Evolutionary conservation across 768 basidiomycete species (phyloP), one percentile per base, ranked within the genome.

Genomic region (Mycena belliarum): DNA sequence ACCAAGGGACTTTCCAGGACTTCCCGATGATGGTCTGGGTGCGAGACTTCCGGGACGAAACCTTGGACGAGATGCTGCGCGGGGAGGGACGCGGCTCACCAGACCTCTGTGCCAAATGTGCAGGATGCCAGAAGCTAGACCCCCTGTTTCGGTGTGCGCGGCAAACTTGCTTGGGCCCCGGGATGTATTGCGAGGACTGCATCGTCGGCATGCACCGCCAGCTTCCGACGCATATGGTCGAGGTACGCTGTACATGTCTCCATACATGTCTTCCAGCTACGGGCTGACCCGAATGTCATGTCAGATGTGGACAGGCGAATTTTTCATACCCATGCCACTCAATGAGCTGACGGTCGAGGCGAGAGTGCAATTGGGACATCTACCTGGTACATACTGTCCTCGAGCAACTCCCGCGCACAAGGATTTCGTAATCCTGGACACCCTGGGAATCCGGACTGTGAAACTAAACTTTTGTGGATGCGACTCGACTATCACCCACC

Each of bases 231-330:
- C 59, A 60, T 38, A 26, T 21, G n/a, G 11, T 60, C 16, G 59
- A 60, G 53, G 59, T 60, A 42, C n/a, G n/a, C n/a, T 15, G 51
- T n/a, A n/a, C n/a, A n/a, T n/a, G n/a, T 16, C 1, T 7, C 7
- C 45, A 9, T n/a, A n/a, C 49, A 2, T 18, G 6, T 46, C 6
- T 14, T n/a, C 10, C 6, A n/a, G n/a, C n/a, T 9, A 6, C 6
- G 5, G 5, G n/a, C n/a, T 18, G 10, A 40, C 6, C 7, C 11
- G 38, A 32, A 9, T 40, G 6, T 11, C 6, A 18, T 33, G 8
- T 6, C 23, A 38, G 35, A 21, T 29, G 16, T 45, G 45, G 40
- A 15, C 43, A n/a, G 46, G 38, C 11, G 38, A 15, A 11, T 42
- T 33, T 15, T 44, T 42, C 41, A 15, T 6, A 4, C 21, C 51